Evolutionary conservation across 139 green algal genomes (phyloP).

Genomic region (Parachlorella kessleri): DNA sequence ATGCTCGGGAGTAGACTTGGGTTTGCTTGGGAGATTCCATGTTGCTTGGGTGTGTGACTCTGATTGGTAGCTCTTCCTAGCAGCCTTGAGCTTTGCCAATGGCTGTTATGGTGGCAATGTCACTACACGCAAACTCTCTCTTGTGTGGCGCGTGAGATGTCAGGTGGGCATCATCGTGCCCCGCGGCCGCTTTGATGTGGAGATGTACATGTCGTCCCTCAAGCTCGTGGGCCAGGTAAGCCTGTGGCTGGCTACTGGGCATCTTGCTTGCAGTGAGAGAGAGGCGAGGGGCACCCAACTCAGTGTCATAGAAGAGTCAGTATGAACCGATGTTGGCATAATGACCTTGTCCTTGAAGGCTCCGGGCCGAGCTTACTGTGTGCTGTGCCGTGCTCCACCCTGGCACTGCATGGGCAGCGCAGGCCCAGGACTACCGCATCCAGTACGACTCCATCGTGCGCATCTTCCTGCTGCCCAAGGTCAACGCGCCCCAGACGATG

Average conservation of each 20-base stretch:
- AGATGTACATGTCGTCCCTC: slow-evolving; percentile 65
- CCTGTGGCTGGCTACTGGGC: too few relatives aligned
- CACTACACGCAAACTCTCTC: not conserved
- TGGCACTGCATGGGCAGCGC: slow-evolving; percentile 11
- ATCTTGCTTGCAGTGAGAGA: too few relatives aligned
- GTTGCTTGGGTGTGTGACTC: not conserved
- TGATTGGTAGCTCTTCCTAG: too few relatives aligned
- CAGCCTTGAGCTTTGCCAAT: not conserved
- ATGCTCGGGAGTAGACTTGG: too few relatives aligned
- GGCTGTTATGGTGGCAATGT: not conserved
- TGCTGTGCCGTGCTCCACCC: slow-evolving; percentile 8
- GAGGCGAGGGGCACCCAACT: too few relatives aligned
- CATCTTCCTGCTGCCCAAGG: slow-evolving; percentile 92
- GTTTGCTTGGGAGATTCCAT: not conserved
- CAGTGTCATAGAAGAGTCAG: too few relatives aligned
- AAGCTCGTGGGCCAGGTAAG: slow-evolving; percentile 70
- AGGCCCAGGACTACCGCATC: slow-evolving; percentile 96
- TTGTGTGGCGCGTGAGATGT: too few relatives aligned
- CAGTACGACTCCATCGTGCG: slow-evolving; percentile 88
- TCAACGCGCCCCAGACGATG: slow-evolving; percentile 85
- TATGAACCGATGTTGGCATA: too few relatives aligned
- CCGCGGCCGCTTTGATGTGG: slow-evolving; percentile 79
- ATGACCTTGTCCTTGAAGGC: too few relatives aligned
- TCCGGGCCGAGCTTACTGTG: too few relatives aligned
- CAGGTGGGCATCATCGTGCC: slow-evolving; percentile 77